Conservation (phyloP, 1,139 yeast genomes). For the Casaregolazyma suthepensis region DNA sequence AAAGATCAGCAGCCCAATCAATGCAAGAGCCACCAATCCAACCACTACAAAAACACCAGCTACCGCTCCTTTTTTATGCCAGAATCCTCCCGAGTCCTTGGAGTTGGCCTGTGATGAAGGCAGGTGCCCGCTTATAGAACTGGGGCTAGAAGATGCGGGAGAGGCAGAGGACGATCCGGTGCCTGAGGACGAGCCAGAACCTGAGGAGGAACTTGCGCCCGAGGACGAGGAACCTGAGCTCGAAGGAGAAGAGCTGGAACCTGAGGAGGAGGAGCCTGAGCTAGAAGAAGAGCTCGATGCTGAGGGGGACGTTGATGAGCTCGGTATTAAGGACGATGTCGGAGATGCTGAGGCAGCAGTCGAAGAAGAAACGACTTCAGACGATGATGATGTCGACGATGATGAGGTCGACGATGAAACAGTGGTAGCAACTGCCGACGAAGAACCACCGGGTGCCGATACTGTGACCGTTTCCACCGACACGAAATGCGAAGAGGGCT, state of each 20-base stretch:
- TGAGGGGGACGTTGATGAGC: constrained; percentile 11
- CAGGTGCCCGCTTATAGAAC: constrained; percentile 15
- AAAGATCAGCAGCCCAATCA: constrained; percentile 32
- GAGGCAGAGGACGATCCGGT: constrained; percentile 9
- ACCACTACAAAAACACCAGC: constrained; percentile 72
- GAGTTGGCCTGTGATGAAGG: constrained; percentile 24
- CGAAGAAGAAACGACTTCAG: constrained; percentile 15
- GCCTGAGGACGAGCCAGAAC: constrained; percentile 9
- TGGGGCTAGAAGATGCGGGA: constrained; percentile 15
- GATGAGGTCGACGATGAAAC: constrained; percentile 26
- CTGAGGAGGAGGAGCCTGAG: constrained; percentile 7
- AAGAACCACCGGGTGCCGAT: constrained; percentile 6
- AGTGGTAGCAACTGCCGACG: constrained; percentile 29
- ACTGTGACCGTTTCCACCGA: background rate
- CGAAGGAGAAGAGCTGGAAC: constrained; percentile 11
- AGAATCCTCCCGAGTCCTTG: constrained; percentile 32
- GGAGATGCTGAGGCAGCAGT: constrained; percentile 16
- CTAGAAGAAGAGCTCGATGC: constrained; percentile 10
- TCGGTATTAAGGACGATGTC: constrained; percentile 13
- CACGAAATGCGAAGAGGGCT: background rate
- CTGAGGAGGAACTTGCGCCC: background rate
- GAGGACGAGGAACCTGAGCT: constrained; percentile 8
- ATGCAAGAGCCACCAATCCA: constrained; percentile 46
- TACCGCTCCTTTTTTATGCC: constrained; percentile 56
- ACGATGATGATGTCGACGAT: constrained; percentile 22